Conservation (phyloP, 1,284 basidiomycete genomes). For the Ustilago sp. region DNA sequence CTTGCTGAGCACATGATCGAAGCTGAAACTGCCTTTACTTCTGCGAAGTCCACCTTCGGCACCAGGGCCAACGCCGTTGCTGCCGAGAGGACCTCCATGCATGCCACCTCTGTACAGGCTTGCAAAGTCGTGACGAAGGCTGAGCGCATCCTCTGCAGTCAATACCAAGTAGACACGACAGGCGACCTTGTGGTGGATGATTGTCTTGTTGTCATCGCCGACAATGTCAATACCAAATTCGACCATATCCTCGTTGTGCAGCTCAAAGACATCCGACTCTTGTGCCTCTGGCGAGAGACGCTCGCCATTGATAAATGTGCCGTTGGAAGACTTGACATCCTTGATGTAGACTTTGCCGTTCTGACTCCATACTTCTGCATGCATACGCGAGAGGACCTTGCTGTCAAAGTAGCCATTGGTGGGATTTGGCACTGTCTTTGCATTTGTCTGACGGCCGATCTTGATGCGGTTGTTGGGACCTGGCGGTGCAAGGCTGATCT, state of each 20-base stretch:
- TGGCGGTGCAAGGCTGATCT: constrained; percentile 82
- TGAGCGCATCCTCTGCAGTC: constrained; percentile 80
- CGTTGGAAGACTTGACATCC: constrained; percentile 97
- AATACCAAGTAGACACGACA: constrained; percentile 91
- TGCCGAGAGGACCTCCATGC: constrained; percentile 61
- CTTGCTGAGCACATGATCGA: constrained; percentile 83
- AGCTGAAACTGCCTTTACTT: constrained; percentile 72
- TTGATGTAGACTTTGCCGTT: constrained; percentile 87
- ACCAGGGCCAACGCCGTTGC: constrained; percentile 63
- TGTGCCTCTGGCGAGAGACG: constrained; percentile 88
- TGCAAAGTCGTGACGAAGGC: constrained; percentile 66
- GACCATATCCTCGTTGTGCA: constrained; percentile 93
- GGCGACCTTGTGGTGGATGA: constrained; percentile 97
- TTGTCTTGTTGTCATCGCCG: constrained; percentile 97
- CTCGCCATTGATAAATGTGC: constrained; percentile 97
- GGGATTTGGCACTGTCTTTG: constrained; percentile 93
- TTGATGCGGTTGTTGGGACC: constrained; percentile 76
- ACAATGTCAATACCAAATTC: constrained; percentile 99
- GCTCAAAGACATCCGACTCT: constrained; percentile 91
- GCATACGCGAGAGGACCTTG: constrained; percentile 93
- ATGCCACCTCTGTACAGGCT: constrained; percentile 66
- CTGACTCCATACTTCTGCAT: constrained; percentile 98
- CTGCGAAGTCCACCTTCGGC: constrained; percentile 66
- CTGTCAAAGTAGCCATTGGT: constrained; percentile 97
- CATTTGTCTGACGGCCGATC: constrained; percentile 98